A percentile compares a stretch with the other conserved stretches of the same genome.
Evolutionary conservation across 305 asterid genomes (phyloP).

Genomic region (Solanum hybrid): DNA sequence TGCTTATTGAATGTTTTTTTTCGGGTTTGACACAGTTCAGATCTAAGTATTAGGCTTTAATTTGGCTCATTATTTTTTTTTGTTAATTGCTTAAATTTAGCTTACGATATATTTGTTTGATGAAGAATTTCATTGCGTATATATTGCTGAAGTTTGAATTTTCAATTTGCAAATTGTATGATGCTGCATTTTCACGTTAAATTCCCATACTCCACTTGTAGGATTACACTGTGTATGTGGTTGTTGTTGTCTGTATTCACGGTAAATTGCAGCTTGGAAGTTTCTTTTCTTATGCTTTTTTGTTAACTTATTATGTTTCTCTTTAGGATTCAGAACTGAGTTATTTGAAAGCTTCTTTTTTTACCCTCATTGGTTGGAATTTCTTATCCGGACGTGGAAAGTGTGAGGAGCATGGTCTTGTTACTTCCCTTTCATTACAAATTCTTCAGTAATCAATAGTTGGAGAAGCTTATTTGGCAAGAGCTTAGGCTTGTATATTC

Average conservation of each 20-base stretch:
- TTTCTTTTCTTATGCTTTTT: neutral
- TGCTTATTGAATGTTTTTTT: neutral
- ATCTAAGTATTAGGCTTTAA: neutral
- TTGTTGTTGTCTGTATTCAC: neutral
- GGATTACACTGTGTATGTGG: neutral
- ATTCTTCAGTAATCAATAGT: neutral
- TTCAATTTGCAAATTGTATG: neutral
- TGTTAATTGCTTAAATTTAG: neutral
- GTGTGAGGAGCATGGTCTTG: neutral
- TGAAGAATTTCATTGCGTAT: neutral
- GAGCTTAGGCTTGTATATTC: neutral
- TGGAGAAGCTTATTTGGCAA: neutral
- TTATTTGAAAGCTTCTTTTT: neutral
- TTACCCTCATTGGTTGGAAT: neutral
- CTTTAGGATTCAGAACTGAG: neutral
- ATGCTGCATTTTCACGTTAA: neutral
- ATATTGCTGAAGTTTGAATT: neutral
- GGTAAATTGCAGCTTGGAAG: neutral
- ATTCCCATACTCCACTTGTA: neutral
- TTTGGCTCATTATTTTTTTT: neutral
- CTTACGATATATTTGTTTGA: neutral
- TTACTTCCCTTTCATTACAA: neutral
- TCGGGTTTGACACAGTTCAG: neutral
- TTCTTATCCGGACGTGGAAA: neutral
- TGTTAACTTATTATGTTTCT: neutral